Base-by-base conservation (phyloP, 371 early-diverging fungal genomes). In the Mucor sp. region DNA sequence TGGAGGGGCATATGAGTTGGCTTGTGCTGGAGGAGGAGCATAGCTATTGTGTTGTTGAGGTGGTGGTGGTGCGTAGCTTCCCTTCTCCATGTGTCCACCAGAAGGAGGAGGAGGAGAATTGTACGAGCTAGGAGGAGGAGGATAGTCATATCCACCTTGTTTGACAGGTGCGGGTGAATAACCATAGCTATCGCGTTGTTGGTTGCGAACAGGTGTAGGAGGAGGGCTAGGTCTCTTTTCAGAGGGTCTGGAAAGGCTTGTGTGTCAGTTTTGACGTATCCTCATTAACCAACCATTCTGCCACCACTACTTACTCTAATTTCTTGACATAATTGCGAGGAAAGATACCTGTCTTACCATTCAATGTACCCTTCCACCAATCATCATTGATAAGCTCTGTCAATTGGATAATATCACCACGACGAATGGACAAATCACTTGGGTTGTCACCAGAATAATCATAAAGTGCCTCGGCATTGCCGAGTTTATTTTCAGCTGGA, bases 261-360 rank as follows among this genome's bases (percentile, higher is more conserved):
- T 21, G 53, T 6, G 25, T 43, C 14, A 48, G 25, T 63, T 63
- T 66, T 33, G 56, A 33, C 6, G 63, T 27, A 32, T 60, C 33
- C 27, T 59, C 62, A 9, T 28, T 35, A 35, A n/a, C n/a, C 11
- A 30, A 30, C n/a, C n/a, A 30, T 23, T 35, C 14, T 4, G 9
- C 23, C n/a, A 21, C 4, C 6, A 6, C 21, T 6, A 62, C 66
- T 65, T 69, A 61, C 70, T 56, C 62, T 30, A 66, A 41, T 63
- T 62, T 63, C 37, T 62, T 70, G 21, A 95, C 94, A 81, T 96
- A 95, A 64, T 85, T 91, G 6, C 89, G 87, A 9, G 97, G 97
- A 62, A 97, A 90, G 21, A 90, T 85, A 0, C 97, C 97, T 5
- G 81, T 80, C 9, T 74, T 65, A 9, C 92, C 93, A 59, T 88